A percentile compares a stretch with the other conserved stretches of the same genome.
These are phyloP conservation scores for Vaccinium myrtillus DNA, from an alignment of 148 eudicot genomes.

Conservation along the genomic window DNA sequence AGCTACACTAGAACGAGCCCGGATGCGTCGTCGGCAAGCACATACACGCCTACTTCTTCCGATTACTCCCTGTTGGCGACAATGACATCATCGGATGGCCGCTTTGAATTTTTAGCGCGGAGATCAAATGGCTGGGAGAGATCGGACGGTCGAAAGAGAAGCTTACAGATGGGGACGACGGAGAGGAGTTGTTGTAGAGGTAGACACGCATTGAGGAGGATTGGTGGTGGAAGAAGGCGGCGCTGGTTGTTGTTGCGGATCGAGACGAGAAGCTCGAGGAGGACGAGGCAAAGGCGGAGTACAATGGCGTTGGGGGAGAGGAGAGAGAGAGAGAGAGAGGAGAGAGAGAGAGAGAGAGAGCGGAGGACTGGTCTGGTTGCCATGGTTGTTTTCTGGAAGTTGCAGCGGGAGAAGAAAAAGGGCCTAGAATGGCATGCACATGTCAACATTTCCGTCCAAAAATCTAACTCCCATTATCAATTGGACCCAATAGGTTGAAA, in stretches of 20 bases:
- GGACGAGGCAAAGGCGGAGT: no score
- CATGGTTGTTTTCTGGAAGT: constrained; percentile 26
- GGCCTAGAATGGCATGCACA: no score
- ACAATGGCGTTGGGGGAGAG: no score
- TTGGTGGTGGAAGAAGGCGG: no score
- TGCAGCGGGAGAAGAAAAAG: constrained; percentile 12
- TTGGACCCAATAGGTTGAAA: no score
- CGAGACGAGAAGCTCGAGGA: no score
- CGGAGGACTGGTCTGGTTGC: constrained; percentile 61
- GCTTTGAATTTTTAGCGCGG: constrained; percentile 20
- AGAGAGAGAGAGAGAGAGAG: constrained; percentile 41
- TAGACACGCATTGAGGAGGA: constrained; percentile 22
- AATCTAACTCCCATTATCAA: no score
- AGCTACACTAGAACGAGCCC: constrained; percentile 21
- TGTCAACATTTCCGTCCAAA: no score
- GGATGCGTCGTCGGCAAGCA: constrained; percentile 14
- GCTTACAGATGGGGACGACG: constrained; percentile 36
- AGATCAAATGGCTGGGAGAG: constrained; percentile 45
- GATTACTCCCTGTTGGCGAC: constrained; percentile 1
- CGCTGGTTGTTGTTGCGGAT: no score
- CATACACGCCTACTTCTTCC: constrained; percentile 24
- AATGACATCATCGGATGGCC: constrained; percentile 17
- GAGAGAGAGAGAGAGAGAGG: no score
- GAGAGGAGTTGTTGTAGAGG: no score
- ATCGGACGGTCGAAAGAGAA: constrained; percentile 49